Evolutionary conservation across 2,329 filamentous ascomycete species (phyloP), one percentile per base, ranked within the genome.

Genomic region (Fusarium liriodendri): DNA sequence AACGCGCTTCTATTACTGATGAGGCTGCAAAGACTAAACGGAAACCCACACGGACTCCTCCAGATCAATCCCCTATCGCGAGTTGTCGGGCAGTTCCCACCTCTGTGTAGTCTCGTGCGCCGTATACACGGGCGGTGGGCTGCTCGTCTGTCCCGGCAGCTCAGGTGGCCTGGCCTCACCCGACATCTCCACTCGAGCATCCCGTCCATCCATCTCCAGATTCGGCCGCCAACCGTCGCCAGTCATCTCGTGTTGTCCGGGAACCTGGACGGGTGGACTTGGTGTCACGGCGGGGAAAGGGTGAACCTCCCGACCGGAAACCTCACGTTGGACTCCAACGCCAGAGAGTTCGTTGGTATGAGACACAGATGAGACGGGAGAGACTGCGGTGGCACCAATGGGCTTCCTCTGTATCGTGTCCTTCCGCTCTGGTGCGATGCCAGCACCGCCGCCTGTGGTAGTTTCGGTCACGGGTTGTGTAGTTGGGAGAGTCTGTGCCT

Each of bases 21-120:
- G 52, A 35, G 25, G 52, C 32, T 7, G 20, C n/a, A 16, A 35
- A 33, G 8, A 8, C 52, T 6, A n/a, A 42, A 6, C 8, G 25
- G 5, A 42, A 27, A 29, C 9, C 16, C 11, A 20, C 16, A 32
- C 6, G 5, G 13, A 27, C 11, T 13, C 11, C 13, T 18, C 25
- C 18, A 40, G 10, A 45, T 29, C 38, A 9, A 6, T 14, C 16
- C 14, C 14, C 14, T 20, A 64, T 29, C 60, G 65, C 29, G 73
- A 75, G 42, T 76, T 78, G 29, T 75, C 76, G 4, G 75, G 71
- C 3, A 78, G 65, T 60, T 78, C 76, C 76, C 76, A 78, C 40
- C 76, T 65, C 35, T 76, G 76, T 4, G 55, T 52, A 29, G 27
- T 63, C 32, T 67, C 63, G 18, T 63, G 67, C 1, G 52, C 22